Percentiles rank a stretch among this genome's conserved stretches.
phyloP scores from a whole-genome alignment of 2,329 filamentous ascomycete genomes.

The Colletotrichum tanaceti region DNA sequence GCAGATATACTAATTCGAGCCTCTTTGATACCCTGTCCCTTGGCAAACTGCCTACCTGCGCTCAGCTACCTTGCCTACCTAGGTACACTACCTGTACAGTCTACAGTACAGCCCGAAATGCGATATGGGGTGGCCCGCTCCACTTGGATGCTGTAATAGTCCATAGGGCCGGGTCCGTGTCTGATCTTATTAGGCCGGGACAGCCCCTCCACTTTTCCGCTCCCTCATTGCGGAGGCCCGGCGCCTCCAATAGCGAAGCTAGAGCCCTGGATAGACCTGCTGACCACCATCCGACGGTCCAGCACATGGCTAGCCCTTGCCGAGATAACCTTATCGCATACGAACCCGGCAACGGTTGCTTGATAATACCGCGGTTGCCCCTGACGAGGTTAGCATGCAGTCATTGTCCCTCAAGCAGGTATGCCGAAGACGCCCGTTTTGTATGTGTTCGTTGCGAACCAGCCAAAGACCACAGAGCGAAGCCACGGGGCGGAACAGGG shows the following conservation, averaged over 20 bases:
- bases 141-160: constrained; percentile 1
- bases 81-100: no score
- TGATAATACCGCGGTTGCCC: background rate
- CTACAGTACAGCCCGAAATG: constrained; percentile 7
- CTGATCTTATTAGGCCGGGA: constrained; percentile 7
- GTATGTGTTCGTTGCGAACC: background rate
- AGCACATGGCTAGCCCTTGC: background rate
- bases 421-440: background rate
- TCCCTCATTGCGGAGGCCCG: background rate
- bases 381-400: background rate
- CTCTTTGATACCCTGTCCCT: background rate
- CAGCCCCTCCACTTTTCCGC: constrained; percentile 9
- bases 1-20: background rate
- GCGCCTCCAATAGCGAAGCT: background rate
- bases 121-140: constrained; percentile 3
- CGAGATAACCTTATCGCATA: constrained; percentile 22
- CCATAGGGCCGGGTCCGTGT: background rate
- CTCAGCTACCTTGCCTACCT: constrained; percentile 4
- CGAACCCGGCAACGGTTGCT: background rate
- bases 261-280: background rate
- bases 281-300: background rate
- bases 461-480: background rate
- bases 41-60: background rate
- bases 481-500: background rate
- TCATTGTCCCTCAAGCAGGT: background rate